phyloP scores from a whole-genome alignment of 2,329 filamentous ascomycete species.

The Monosporascus sp. region DNA sequence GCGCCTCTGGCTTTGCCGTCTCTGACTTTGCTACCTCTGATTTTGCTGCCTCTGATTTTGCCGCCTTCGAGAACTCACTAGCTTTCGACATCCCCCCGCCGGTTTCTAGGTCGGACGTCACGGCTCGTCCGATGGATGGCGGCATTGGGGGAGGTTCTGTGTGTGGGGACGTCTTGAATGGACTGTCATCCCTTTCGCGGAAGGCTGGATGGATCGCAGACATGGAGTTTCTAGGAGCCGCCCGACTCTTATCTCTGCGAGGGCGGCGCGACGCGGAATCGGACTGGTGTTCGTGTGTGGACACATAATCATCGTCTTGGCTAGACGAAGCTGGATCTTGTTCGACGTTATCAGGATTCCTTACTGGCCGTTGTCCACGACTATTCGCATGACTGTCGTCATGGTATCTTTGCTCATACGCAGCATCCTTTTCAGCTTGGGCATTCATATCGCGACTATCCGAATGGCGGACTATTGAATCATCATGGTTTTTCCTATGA shows the following conservation, averaged over 20 bases:
- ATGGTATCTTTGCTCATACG: not conserved
- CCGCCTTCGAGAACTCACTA: not conserved
- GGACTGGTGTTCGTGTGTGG: not conserved
- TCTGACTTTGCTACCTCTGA: too few relatives aligned
- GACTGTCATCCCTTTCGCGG: not conserved
- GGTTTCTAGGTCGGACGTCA: not conserved
- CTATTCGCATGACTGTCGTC: not conserved
- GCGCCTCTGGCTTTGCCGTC: not conserved
- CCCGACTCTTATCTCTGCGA: not conserved
- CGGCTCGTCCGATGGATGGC: constrained; percentile 1
- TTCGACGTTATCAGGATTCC: not conserved
- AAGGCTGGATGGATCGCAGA: not conserved
- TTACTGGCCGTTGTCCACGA: not conserved
- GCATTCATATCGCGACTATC: not conserved
- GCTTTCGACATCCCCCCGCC: not conserved
- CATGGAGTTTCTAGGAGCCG: not conserved
- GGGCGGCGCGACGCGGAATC: not conserved
- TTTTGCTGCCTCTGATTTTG: not conserved
- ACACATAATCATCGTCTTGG: not conserved
- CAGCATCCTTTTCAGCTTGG: not conserved
- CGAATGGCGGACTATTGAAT: too few relatives aligned
- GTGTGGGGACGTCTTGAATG: not conserved
- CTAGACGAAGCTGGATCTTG: not conserved
- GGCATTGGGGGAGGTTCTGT: not conserved
- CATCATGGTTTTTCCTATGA: too few relatives aligned